Base-by-base conservation (phyloP, 2,329 filamentous ascomycete genomes). In the Didymella keratinophila region DNA sequence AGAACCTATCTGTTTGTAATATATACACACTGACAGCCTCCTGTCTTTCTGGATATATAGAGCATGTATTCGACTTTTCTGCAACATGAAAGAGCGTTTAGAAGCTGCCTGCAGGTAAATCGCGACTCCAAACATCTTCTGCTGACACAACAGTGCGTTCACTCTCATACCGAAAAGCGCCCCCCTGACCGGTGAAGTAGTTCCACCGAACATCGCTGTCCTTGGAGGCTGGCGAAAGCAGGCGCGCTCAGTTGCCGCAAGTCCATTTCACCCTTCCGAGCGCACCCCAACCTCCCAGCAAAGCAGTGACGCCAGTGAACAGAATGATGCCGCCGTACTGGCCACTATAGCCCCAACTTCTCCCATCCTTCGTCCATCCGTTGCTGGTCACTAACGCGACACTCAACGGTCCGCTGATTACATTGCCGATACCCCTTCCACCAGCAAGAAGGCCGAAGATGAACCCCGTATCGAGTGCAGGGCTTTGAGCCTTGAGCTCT, bases 351-450 rank as follows among this genome's bases (percentile, higher is more conserved):
- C 67, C 2, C 60, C 66, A 18, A 67, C 71, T 25, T 74, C 64
- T 11, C 67, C 51, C 20, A 20, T 49, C 48, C 34, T 25, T 54
- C 64, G 36, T 46, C 56, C 56, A 54, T n/a, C 51, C 56, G 34
- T 54, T 34, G 14, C 34, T 51, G 1, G 56, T 54, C n/a, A 80
- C 52, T 45, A 81, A 58, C 20, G 70, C 76, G 47, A 81, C 81
- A 58, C 81, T 83, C 53, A 84, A 61, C 0, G 83, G 82, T 3
- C 83, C 82, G 57, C 75, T 78, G 3, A 81, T 75, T 6, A 84
- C 76, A 66, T 79, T 81, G 2, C 82, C 82, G 36, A 84, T 76
- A 0, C 81, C 83, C 34, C 81, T 77, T 0, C 81, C 82, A 9
- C 77, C 77, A 18, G 76, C 75, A 50, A 84, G 71, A 7, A 82